Evolutionary conservation across 805 yeast genomes (phyloP), one percentile per base, ranked within the genome.

Genomic region (Yamadazyma takamatsuzukensis): DNA sequence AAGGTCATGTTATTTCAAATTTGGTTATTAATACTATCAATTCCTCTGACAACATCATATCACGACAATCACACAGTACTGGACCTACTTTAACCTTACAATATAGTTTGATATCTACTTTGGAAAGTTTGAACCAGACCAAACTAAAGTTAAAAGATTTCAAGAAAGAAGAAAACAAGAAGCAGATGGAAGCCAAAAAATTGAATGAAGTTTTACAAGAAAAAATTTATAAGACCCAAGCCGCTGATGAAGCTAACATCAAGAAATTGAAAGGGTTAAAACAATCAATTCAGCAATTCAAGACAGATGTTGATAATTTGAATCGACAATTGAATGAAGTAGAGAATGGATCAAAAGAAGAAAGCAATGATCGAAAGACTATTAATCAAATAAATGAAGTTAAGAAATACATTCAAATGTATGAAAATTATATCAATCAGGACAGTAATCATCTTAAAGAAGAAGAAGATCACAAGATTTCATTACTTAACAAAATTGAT

Each of bases 211-310:
- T 44, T 17, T 43, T 64, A 32, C 51, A 49, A 29, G 47, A 45
- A 22, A 60, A 54, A 30, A 54, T 62, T n/a, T 48, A 54, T 4
- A 63, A 59, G 39, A 53, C 52, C 29, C 48, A 49, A 10, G 43
- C 38, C 25, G 49, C 45, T 22, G 53, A 45, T 34, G 69, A 66
- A 25, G 52, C 47, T 16, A 45, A 66, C 29, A 41, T 50, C 0
- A 49, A 56, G 36, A 65, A 64, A 34, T 43, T 66, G 21, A 61
- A 59, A 38, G 67, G 70, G 5, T 52, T 66, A 27, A 55, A 64
- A 37, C 68, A 64, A 34, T 50, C 64, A 0, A 66, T 63, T 4
- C 44, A 47, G 11, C 71, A 66, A 43, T 45, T 63, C 29, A 69
- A 65, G 37, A 34, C 37, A 17, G 72, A 66, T 23, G 56, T 64